Percentiles rank a stretch among this genome's conserved stretches.
Evolutionary conservation across 495 filamentous ascomycete genomes (phyloP).

Genomic region (Talaromyces borbonicus): DNA sequence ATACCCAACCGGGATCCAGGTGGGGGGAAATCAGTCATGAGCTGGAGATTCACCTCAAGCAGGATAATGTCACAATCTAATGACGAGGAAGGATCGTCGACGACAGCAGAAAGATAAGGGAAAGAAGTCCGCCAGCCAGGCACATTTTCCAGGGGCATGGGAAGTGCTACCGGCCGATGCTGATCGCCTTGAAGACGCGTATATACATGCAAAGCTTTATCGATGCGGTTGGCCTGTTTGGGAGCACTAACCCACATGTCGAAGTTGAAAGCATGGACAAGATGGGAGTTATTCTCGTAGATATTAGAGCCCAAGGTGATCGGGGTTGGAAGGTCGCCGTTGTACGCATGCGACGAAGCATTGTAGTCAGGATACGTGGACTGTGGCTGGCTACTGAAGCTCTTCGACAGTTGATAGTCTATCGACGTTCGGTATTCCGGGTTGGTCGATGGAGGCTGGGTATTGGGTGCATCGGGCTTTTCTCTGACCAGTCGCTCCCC

Average conservation of each 20-base stretch:
- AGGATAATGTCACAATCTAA: conserved; percentile 39
- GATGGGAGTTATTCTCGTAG: conserved; percentile 22
- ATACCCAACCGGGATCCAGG: conserved; percentile 32
- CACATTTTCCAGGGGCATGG: conserved; percentile 33
- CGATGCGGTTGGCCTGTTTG: conserved; percentile 30
- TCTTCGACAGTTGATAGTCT: conserved; percentile 27
- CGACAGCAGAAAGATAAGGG: conserved; percentile 30
- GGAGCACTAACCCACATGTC: conserved; percentile 42
- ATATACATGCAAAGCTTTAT: conserved; percentile 38
- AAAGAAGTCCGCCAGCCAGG: conserved; percentile 36
- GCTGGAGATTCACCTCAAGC: conserved; percentile 36
- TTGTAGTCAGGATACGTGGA: conserved; percentile 24
- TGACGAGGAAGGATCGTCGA: conserved; percentile 25
- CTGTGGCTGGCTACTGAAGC: conserved; percentile 21
- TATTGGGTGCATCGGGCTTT: conserved; percentile 28
- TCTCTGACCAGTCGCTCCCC: conserved; percentile 38
- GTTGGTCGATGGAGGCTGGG: conserved; percentile 23
- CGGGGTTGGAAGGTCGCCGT: conserved; percentile 28
- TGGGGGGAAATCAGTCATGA: conserved; percentile 38
- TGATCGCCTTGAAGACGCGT: conserved; percentile 38
- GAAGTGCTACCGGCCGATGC: conserved; percentile 25
- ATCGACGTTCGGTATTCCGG: conserved; percentile 33
- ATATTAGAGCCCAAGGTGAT: conserved; percentile 28
- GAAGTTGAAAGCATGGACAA: conserved; percentile 37
- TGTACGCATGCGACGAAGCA: conserved; percentile 27